Evolutionary conservation across 352 stramenopile species (phyloP), one percentile per base, ranked within the genome.

Genomic region (Phytophthora tentaculata): DNA sequence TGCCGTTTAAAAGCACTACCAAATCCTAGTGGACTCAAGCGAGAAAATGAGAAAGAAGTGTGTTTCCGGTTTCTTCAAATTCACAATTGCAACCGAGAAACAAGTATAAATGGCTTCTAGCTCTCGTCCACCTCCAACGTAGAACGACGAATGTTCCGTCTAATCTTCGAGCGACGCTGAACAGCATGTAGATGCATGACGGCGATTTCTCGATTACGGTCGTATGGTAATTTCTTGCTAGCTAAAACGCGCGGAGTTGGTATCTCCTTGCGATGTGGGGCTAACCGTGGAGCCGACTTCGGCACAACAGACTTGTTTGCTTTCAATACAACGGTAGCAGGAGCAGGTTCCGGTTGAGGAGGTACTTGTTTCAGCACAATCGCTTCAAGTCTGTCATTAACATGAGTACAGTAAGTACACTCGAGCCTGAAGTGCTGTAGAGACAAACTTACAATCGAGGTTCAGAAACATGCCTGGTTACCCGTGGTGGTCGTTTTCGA

Each of bases 171-270:
- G 7, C 84, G 74, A 29, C 80, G 78, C 45, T 90, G 80, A 24
- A 92, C 74, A 23, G 80, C 80, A 19, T 78, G 75, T 19, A 86
- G 43, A 47, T 92, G 81, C 14, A 92, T 69, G 9, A 75, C 43
- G 2, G 84, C 82, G 19, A 92, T 92, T 45, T 89, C 84, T 62
- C 80, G 76, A 73, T 92, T 89, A 9, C 84, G 82, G 52, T 91
- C 84, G 1, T 66, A 54, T 4, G 74, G 77, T 5, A 67, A 26
- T 29, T 68, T 76, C 17, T 67, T 55, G 44, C 23, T 67, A n/a
- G 51, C 60, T 68, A 45, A 45, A 20, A 24, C 51, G 35, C 62
- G 64, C 20, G 61, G 67, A 24, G 20, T 24, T n/a, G 55, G 52
- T 41, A 55, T 22, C 8, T 71, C 28, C 17, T 66, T 71, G 37